Percentiles rank a stretch among this genome's conserved stretches.
These are phyloP conservation scores for Suhomyces chickasaworum DNA, from an alignment of 1,139 yeast genomes.

Conservation along the genomic window DNA sequence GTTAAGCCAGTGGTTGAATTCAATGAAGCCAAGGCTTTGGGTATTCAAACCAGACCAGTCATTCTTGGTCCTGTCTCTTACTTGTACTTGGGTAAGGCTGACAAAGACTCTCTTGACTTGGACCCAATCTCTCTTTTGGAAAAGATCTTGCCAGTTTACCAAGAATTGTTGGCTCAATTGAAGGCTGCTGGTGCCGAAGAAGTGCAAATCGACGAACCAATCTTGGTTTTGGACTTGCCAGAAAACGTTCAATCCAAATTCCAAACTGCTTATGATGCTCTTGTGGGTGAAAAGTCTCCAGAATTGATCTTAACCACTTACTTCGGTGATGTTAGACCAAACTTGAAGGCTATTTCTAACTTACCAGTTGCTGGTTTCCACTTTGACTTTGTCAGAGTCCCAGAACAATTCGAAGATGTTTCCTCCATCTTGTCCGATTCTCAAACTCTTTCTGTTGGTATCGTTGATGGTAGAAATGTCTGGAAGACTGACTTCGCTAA, in stretches of 20 bases:
- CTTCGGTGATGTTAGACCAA: conserved; percentile 98
- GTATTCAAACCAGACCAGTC: conserved; percentile 97
- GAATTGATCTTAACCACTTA: conserved; percentile 84
- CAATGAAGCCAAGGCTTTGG: conserved; percentile 96
- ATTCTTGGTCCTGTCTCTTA: conserved; percentile 94
- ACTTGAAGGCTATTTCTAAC: conserved; percentile 82
- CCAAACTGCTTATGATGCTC: conserved; percentile 79
- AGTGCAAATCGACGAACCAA: conserved; percentile 98
- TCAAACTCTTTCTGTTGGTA: conserved; percentile 92
- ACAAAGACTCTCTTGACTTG: conserved; percentile 93
- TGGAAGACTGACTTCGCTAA: conserved; percentile 95
- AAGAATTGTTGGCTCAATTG: conserved; percentile 82
- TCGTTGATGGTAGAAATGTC: conserved; percentile 98
- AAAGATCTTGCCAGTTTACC: conserved; percentile 90
- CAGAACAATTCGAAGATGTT: conserved; percentile 92
- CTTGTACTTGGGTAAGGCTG: conserved; percentile 95
- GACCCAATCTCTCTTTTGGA: conserved; percentile 88
- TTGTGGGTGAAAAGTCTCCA: conserved; percentile 69
- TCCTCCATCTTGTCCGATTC: conserved; percentile 59
- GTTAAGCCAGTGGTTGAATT: conserved; percentile 96
- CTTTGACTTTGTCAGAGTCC: conserved; percentile 94
- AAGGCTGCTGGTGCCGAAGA: conserved; percentile 92
- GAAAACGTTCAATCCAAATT: conserved; percentile 79
- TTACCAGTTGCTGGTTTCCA: conserved; percentile 96
- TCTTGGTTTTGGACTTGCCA: conserved; percentile 91